A percentile compares a stretch with the other conserved stretches of the same genome.
phyloP scores from a whole-genome alignment of 371 early-diverging fungal species.

The Mucor piriformis region DNA sequence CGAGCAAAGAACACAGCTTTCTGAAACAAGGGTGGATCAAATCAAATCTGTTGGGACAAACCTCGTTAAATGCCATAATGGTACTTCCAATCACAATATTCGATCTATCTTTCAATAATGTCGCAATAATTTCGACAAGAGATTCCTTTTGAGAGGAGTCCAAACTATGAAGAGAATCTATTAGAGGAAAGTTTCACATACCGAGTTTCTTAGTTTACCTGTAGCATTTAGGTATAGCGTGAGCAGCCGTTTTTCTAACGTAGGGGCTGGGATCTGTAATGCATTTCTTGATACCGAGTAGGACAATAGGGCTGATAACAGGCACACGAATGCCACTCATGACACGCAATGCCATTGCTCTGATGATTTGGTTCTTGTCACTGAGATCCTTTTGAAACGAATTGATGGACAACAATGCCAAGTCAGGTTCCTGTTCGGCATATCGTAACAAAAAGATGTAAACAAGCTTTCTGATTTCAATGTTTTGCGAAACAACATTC shows the following conservation, averaged over 20 bases:
- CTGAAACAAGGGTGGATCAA: conserved; percentile 89
- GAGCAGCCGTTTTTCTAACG: conserved; percentile 92
- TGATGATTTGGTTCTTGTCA: conserved; percentile 90
- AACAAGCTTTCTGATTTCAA: conserved; percentile 92
- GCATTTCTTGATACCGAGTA: conserved; percentile 88
- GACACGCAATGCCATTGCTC: conserved; percentile 94
- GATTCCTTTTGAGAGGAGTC: conserved; percentile 78
- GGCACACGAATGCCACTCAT: conserved; percentile 94
- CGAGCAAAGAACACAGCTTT: conserved; percentile 81
- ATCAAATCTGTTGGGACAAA: conserved; percentile 85
- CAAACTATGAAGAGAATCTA: conserved; percentile 64
- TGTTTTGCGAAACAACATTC: conserved; percentile 89
- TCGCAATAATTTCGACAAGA: conserved; percentile 75
- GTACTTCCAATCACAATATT: conserved; percentile 87
- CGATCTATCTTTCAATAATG: conserved; percentile 83
- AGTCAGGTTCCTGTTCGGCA: conserved; percentile 94
- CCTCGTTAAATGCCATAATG: conserved; percentile 82
- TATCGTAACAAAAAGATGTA: conserved; percentile 93
- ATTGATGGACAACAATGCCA: conserved; percentile 88
- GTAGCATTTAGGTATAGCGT: conserved; percentile 87
- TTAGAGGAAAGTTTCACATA: no score
- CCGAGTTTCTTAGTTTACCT: no score
- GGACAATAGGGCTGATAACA: conserved; percentile 86
- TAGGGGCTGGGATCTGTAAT: conserved; percentile 87
- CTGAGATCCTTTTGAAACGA: conserved; percentile 95